Base-by-base conservation (phyloP, 1,284 basidiomycete species). In the Puccinia triticina region DNA sequence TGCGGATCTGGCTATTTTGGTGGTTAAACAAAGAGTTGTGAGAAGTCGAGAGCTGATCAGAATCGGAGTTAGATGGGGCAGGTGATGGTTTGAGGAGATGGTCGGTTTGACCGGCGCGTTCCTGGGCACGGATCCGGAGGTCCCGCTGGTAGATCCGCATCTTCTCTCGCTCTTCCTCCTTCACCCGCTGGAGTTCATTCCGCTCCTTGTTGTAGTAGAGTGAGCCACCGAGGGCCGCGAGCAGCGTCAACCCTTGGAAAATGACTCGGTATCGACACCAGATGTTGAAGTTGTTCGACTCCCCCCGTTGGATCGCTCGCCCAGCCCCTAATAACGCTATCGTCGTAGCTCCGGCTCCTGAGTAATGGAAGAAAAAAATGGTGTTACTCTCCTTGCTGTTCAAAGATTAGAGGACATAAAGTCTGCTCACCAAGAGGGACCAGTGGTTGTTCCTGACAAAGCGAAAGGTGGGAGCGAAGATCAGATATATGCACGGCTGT, bases 191-290 rank as follows among this genome's bases (percentile, higher is more conserved):
- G 3, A 12, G 23, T 23, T 77, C 75, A 21, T 64, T 57, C 16
- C 69, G 53, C 59, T 81, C 64, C 37, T 73, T 32, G 43, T 61
- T 73, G 46, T 73, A 81, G 46, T 81, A 81, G 12, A 81, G 29
- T 55, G 78, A 81, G 40, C 78, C 78, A 14, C 78, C 78, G 16
- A 81, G 57, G 26, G 78, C 78, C 16, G 78, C 78, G 37, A 81
- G 16, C 16, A 81, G n/a, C 3, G 78, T 81, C 37, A 81, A 32
- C 16, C 78, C 78, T 50, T 81, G 78, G 53, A 81, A 73, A 32
- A 81, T 59, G 3, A 81, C 69, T 46, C 78, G 66, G 43, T 79
- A 79, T 29, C 77, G 37, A 26, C 53, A 67, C 76, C 76, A 77
- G 29, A 79, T 0, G 55, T 79, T 79, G n/a, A 79, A 79, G 53